Evolutionary conservation across 257 asterid genomes (phyloP).

Genomic region (Capsicum chinense): DNA sequence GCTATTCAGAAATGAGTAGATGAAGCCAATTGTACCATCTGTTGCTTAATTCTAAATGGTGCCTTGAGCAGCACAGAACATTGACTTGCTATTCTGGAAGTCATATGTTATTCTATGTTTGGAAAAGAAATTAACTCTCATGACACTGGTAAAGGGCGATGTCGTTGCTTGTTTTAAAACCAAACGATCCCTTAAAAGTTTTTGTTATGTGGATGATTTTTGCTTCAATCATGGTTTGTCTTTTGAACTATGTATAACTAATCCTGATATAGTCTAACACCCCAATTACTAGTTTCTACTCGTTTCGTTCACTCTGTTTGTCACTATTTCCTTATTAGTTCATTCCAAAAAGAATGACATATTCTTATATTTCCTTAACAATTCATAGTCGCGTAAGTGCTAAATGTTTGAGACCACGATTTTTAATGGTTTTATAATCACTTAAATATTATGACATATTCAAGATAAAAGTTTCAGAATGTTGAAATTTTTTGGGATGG

Average conservation of each 20-base stretch:
- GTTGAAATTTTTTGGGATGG: neutral
- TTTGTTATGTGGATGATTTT: neutral
- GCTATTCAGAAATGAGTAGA: neutral
- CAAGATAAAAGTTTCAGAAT: neutral
- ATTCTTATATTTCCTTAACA: neutral
- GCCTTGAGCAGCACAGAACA: neutral
- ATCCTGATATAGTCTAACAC: neutral
- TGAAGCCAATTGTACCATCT: neutral
- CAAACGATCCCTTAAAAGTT: neutral
- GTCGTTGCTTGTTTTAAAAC: neutral
- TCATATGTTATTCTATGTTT: neutral
- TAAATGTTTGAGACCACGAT: neutral
- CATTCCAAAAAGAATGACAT: too few relatives aligned
- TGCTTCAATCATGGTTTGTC: neutral
- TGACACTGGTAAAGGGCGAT: neutral
- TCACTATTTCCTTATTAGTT: neutral
- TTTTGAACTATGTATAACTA: neutral
- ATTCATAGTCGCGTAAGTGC: neutral
- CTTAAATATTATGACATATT: neutral
- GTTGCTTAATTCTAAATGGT: neutral
- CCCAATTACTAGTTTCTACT: neutral
- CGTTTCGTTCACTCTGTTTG: neutral
- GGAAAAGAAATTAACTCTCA: slow-evolving; percentile 1
- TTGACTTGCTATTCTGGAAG: neutral
- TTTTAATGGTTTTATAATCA: neutral